Base-by-base conservation (phyloP, 2,329 filamentous ascomycete genomes). In the Scortechinia acanthostroma region DNA sequence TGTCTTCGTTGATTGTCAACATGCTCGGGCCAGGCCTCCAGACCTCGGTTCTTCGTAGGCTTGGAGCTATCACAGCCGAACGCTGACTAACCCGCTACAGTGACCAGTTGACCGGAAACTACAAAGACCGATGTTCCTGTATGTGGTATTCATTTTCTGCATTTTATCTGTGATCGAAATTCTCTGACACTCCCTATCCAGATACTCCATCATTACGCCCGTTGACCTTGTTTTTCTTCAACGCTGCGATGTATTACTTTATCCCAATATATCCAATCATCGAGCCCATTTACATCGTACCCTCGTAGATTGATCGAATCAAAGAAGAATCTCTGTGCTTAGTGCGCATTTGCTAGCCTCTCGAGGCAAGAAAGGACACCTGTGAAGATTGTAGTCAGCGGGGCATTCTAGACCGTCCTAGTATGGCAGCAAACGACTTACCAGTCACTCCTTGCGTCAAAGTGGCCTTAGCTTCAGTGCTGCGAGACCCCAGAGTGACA, bases 381-480 rank as follows among this genome's bases (percentile, higher is more conserved):
- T 44, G 10, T n/a, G 25, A 10, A n/a, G 25, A 40, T 17, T 10
- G 10, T n/a, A 30, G 35, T 40, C 20, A 40, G 35, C 35, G 6
- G 14, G 13, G 42, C 22, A 45, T 54, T 48, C 50, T 48, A 50
- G 42, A 35, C 4, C 42, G 21, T 44, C 48, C 28, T 13, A 49
- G 25, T 25, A 46, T 28, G 35, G 17, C 22, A 49, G 40, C 22
- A 44, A 20, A 25, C 42, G 5, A 72, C 80, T 65, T 71, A 88
- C 91, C 91, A 61, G 88, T 95, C 37, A 95, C 89, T 52, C 91
- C 91, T 62, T 95, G 91, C 1, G 89, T 91, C 56, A 95, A 63
- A 1, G 91, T 95, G 2, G 85, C 81, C 42, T 79, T 82, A 4
- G 91, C 91, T 61, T 95, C 86, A 0, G 91, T 96, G 64, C 91